These are phyloP conservation scores for Vanrija pseudolonga DNA, from an alignment of 1,284 basidiomycete species.

Conservation along the genomic window DNA sequence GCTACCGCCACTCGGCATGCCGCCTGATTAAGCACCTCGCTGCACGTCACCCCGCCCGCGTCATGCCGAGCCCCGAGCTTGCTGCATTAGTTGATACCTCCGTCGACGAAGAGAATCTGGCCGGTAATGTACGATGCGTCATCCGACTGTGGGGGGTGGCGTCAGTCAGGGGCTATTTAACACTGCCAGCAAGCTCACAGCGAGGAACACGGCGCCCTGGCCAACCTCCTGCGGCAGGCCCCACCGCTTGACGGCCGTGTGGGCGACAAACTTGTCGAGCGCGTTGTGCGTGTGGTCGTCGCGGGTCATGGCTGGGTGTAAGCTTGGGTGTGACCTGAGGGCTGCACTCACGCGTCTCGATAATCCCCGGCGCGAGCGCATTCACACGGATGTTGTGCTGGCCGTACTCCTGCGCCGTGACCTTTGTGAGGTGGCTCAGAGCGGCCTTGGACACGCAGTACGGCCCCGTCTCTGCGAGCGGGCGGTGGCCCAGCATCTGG, in stretches of 20 bases:
- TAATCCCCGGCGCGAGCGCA: constrained; percentile 1
- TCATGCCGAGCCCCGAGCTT: too few species aligned
- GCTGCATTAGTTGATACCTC: not conserved
- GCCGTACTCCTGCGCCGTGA: constrained; percentile 2
- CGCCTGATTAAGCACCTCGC: too few species aligned
- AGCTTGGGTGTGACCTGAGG: too few species aligned
- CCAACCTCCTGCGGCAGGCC: constrained; percentile 1
- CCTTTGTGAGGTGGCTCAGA: not conserved
- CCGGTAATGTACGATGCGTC: constrained; percentile 8
- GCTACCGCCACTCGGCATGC: too few species aligned
- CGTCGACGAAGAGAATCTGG: constrained; percentile 3
- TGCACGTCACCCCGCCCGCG: too few species aligned
- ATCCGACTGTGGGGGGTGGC: not conserved
- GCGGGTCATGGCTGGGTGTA: not conserved
- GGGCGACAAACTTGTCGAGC: not conserved
- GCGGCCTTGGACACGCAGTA: constrained; percentile 6
- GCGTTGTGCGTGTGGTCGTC: not conserved
- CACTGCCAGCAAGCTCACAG: not conserved
- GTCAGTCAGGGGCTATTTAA: not conserved
- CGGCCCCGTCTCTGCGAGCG: not conserved
- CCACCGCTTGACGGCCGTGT: constrained; percentile 2
- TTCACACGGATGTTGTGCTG: constrained; percentile 1
- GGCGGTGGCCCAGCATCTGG: not conserved
- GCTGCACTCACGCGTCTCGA: not conserved
- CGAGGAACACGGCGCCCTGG: constrained; percentile 2